Evolutionary conservation across 495 filamentous ascomycete species (phyloP).

Genomic region (Tetracladium setigerum): DNA sequence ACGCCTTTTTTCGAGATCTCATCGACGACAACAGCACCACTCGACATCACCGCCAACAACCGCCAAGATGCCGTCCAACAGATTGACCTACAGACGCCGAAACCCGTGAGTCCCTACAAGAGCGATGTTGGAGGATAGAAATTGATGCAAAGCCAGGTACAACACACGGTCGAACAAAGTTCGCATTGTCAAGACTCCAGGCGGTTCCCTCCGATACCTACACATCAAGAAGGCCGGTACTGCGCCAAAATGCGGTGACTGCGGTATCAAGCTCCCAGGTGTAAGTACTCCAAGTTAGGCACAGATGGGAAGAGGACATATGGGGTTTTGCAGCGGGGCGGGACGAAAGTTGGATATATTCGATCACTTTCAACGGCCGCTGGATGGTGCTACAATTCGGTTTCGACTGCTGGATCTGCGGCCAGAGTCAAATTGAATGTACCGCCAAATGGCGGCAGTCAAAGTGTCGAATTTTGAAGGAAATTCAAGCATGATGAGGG

Average conservation of each 20-base stretch:
- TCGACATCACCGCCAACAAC: conserved; percentile 32
- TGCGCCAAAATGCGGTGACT: conserved; percentile 97
- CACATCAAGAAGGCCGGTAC: conserved; percentile 99
- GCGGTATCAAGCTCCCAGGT: conserved; percentile 88
- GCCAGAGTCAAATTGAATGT: no score
- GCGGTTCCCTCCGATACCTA: conserved; percentile 86
- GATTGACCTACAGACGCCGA: conserved; percentile 76
- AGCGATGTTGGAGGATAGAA: conserved; percentile 5
- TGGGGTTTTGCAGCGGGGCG: background rate
- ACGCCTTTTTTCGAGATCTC: conserved; percentile 18
- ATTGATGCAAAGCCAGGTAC: conserved; percentile 49
- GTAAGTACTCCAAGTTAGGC: conserved; percentile 50
- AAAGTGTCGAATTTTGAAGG: background rate
- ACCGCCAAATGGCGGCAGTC: no score
- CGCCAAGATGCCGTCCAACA: conserved; percentile 57
- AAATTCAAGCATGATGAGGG: background rate
- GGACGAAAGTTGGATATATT: no score
- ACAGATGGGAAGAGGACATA: background rate
- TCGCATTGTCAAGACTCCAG: conserved; percentile 91
- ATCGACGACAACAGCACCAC: conserved; percentile 36
- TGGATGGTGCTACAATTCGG: no score
- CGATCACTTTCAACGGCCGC: no score
- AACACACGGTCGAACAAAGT: conserved; percentile 97
- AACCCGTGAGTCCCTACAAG: conserved; percentile 66
- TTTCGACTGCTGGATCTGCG: no score